Base-by-base conservation (phyloP, 768 basidiomycete genomes). In the Galerina marginata region DNA sequence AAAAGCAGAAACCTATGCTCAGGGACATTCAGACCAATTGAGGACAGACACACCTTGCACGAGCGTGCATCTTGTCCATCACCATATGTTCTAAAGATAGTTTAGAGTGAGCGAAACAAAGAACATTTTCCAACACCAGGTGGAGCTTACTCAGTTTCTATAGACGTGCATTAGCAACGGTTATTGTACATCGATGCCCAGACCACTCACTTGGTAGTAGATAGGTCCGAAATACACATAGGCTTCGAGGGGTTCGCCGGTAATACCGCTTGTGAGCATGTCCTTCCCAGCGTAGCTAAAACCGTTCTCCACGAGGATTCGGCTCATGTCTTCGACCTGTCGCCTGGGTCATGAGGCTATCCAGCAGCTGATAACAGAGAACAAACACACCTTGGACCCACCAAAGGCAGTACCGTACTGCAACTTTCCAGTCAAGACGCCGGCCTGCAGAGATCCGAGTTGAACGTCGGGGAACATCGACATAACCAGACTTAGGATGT, bases 11-110 rank as follows among this genome's bases (percentile, higher is more conserved):
- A 38, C 20, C 26, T 40, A 15, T 56, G 20, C 52, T 56, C 48
- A 50, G 37, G 36, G 38, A 55, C n/a, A 39, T 23, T 14, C 14
- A 26, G 11, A 37, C 10, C 12, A 37, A 52, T 53, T 39, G 53
- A 57, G 46, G 47, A 48, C 42, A 62, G 52, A 68, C 82, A 67
- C 73, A 90, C 93, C 94, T 90, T 52, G 97, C 95, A 59, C 97
- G 90, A 65, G 97, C 97, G 68, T 99, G 97, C 97, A 99, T 99
- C 82, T 99, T 99, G 83, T 99, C 97, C 90, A 98, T 92, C 52
- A 99, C 96, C 96, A 99, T 99, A 79, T 96, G 96, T 80, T 96
- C 89, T 92, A 65, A 42, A 59, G 39, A 59, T 52, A 45, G 48
- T 54, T 20, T 47, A 33, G 16, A 25, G 25, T 49, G 23, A 39